Evolutionary conservation across 169 alveolate genomes (phyloP), one percentile per base, ranked within the genome.

Genomic region (Plasmodium falciparum): DNA sequence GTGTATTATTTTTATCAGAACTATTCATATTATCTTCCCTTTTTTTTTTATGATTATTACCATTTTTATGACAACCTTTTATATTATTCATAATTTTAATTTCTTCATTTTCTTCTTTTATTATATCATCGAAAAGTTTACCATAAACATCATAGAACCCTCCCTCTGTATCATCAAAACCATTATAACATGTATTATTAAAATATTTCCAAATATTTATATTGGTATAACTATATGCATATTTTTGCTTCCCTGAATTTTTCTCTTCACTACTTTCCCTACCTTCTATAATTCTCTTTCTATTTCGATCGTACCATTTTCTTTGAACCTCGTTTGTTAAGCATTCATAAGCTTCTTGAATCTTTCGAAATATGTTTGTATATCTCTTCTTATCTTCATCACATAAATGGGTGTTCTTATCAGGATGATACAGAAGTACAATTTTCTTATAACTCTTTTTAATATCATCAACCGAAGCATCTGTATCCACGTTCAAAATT

Each of bases 381-480:
- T 93, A 95, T 24, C 94, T 95, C 52, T 88, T 92, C 20, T 65
- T 49, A 11, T 78, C 78, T 22, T 78, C 89, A 45, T 65, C 89
- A 0, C 61, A 0, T 39, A 91, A 72, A 83, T 91, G 94, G 9
- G 85, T 73, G 66, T 95, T 93, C 90, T 97, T 97, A 76, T 96
- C 99, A 11, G 99, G 98, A 88, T 97, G 99, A 74, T 92, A 95
- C 49, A 85, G 95, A n/a, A 93, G 73, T 0, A 96, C 97, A 2
- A 93, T 86, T 74, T 94, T 95, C 61, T 96, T 89, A 89, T 91
- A 97, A 17, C 97, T 95, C 91, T 96, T 96, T 66, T 96, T 96
- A 49, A 97, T 95, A 15, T 96, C 97, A 66, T 92, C 91, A 3
- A 88, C 49, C 6, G 93, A 78, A 2, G 95, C 93, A 15, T 85